phyloP scores from a whole-genome alignment of 768 basidiomycete species.

The Kwoniella bestiolae region DNA sequence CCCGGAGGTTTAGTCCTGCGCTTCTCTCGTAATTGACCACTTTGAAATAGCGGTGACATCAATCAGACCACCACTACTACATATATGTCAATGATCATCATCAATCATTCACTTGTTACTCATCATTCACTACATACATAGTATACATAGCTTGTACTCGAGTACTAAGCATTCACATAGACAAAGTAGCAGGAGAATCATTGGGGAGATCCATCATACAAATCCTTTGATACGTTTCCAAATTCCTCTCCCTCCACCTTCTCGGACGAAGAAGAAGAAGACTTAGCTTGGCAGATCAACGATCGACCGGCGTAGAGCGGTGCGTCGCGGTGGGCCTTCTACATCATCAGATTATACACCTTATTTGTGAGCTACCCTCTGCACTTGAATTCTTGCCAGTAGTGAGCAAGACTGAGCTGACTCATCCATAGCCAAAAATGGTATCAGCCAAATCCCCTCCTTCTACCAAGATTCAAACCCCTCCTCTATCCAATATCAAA shows the following conservation, averaged over 20 bases:
- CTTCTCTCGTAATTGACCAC: not conserved
- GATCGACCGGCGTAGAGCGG: not conserved
- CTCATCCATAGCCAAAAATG: not conserved
- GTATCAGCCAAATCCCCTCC: constrained; percentile 19
- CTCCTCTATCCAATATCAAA: not conserved
- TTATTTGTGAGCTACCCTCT: too few relatives aligned
- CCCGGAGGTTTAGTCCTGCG: too few relatives aligned
- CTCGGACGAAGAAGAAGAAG: not conserved
- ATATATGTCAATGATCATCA: not conserved
- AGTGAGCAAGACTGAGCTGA: not conserved
- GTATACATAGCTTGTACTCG: too few relatives aligned
- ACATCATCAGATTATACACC: not conserved
- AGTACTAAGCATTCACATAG: too few relatives aligned
- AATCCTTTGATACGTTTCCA: not conserved
- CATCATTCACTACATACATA: not conserved
- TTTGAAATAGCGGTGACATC: not conserved
- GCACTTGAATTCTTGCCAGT: not conserved
- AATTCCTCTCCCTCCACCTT: not conserved
- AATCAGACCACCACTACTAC: not conserved
- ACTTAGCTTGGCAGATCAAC: not conserved
- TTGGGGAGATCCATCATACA: not conserved
- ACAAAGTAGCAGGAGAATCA: not conserved
- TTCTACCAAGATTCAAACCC: not conserved
- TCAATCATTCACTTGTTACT: not conserved
- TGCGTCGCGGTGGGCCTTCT: too few relatives aligned